Conservation (phyloP, 257 asterid genomes). For the Solanum rostratum region DNA sequence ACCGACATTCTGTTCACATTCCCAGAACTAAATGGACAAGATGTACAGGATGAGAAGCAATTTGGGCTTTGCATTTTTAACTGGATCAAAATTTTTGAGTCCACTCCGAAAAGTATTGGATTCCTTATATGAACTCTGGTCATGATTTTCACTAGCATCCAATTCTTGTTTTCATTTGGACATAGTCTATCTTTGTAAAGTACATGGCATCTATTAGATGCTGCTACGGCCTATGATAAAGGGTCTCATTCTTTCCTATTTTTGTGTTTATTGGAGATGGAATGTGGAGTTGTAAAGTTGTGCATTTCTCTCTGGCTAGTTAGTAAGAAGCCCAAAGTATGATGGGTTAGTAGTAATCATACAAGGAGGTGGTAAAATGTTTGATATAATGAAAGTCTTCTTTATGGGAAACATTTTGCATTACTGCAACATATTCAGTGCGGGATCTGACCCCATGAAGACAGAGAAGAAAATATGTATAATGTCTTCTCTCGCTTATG, state of each 20-base stretch:
- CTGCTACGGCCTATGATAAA: neutral
- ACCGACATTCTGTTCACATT: slow-evolving; percentile 6
- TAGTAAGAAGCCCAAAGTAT: no score
- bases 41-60: neutral
- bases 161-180: neutral
- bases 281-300: neutral
- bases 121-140: neutral
- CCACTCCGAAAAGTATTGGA: neutral
- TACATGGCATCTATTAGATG: neutral
- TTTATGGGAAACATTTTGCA: no score
- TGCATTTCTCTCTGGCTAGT: no score
- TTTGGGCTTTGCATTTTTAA: neutral
- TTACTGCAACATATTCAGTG: no score
- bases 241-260: neutral
- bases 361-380: no score
- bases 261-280: neutral
- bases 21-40: slow-evolving; percentile 1
- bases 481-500: neutral
- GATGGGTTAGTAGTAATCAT: no score
- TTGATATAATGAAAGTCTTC: no score
- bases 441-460: neutral
- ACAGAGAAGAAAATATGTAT: neutral
- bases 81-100: neutral
- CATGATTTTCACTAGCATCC: neutral
- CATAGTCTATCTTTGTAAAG: neutral